Base-by-base conservation (phyloP, 345 rosid species). In the Linum lewisii region DNA sequence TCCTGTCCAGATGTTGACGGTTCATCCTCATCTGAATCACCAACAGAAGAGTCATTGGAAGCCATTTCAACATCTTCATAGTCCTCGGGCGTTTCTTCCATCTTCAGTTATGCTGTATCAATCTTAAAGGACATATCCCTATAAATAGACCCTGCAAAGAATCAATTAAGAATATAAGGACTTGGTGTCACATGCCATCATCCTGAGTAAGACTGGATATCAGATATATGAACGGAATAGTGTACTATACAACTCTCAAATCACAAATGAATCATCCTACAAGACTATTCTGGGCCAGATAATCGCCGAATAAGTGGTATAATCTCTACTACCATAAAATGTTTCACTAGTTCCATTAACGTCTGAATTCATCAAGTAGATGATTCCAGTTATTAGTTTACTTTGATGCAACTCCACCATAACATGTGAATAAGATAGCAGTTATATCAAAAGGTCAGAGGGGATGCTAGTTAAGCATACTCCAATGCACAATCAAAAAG, bases 21-120 rank as follows among this genome's bases (percentile, higher is more conserved):
- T 37, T 73, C 83, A 57, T 87, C 84, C 15, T 75, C 86, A 55
- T 87, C 90, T 24, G 90, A 76, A 70, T 53, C 68, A 63, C 37
- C 67, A n/a, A 78, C 63, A 59, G 77, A 79, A 65, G 96, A 82
- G 75, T 80, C 84, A 25, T 76, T 69, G 59, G 85, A 82, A 61
- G 53, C 67, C 59, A 74, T 68, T 55, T 63, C 81, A 21, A 62
- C 29, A 66, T 75, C 83, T 65, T 81, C 80, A 68, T 60, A 73
- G 66, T 73, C 73, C 24, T 68, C 67, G 0, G 54, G 69, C 38
- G 78, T 80, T 24, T 64, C 82, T 65, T 81, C 84, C 82, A 83
- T 80, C 45, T 66, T 19, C 52, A 57, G 24, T 61, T 56, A 64
- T 61, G 52, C 22, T 13, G 21, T 49, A 65, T 57, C 49, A 55